phyloP scores from a whole-genome alignment of 2,329 filamentous ascomycete genomes.

The Nothomitra cinnamomea region DNA sequence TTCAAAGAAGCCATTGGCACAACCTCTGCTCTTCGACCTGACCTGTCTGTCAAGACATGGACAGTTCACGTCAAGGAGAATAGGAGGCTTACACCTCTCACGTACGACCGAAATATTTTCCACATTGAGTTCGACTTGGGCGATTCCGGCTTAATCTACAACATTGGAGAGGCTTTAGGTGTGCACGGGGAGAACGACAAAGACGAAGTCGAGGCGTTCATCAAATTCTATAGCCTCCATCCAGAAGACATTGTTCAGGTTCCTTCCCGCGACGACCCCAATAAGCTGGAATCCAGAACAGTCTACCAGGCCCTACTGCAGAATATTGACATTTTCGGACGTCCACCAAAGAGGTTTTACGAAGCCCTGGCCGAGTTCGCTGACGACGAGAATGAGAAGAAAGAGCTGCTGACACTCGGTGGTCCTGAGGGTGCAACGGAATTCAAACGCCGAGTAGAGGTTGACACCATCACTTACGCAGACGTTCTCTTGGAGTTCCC shows the following conservation, averaged over 20 bases:
- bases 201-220: conserved; percentile 64
- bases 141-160: conserved; percentile 78
- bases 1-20: conserved; percentile 94
- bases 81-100: conserved; percentile 69
- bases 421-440: conserved; percentile 67
- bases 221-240: conserved; percentile 74
- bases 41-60: conserved; percentile 69
- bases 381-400: conserved; percentile 64
- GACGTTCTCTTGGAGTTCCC: conserved; percentile 80
- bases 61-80: conserved; percentile 83
- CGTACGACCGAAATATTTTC: conserved; percentile 98
- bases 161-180: conserved; percentile 91
- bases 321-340: conserved; percentile 92
- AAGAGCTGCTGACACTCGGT: conserved; percentile 58
- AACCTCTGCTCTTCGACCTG: conserved; percentile 57
- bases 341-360: conserved; percentile 95
- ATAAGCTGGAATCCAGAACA: conserved; percentile 69
- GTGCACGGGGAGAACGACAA: conserved; percentile 91
- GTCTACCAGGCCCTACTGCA: conserved; percentile 82
- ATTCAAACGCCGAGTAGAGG: conserved; percentile 81
- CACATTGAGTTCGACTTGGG: conserved; percentile 98
- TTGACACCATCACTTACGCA: conserved; percentile 80
- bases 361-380: conserved; percentile 80
- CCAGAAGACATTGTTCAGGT: conserved; percentile 78
- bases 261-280: conserved; percentile 61